Conservation (phyloP, 2,329 filamentous ascomycete species). For the Pseudocercospora vitis region DNA sequence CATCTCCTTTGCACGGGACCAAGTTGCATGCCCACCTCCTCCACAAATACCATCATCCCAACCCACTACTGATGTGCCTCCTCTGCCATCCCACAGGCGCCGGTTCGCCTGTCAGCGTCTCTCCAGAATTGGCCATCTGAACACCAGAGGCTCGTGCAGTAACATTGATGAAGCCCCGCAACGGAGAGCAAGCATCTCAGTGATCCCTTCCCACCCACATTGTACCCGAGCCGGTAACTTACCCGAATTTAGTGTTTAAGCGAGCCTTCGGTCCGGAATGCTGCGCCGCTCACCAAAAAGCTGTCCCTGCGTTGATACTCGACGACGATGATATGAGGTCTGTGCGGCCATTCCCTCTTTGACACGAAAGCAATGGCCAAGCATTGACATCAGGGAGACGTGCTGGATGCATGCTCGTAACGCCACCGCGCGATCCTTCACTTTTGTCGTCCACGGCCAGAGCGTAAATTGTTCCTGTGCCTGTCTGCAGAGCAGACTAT, state of each 20-base stretch:
- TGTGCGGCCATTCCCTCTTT: neutral
- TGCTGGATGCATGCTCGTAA: too few relatives aligned
- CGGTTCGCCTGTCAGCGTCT: neutral
- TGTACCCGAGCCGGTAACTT: slow-evolving; percentile 2
- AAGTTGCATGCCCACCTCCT: too few relatives aligned
- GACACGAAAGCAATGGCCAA: neutral
- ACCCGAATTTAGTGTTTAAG: neutral
- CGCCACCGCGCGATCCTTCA: too few relatives aligned
- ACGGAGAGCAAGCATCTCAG: neutral
- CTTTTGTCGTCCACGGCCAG: too few relatives aligned
- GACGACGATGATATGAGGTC: neutral
- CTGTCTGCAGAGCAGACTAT: too few relatives aligned
- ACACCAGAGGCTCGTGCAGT: slow-evolving; percentile 1
- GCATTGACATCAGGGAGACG: neutral
- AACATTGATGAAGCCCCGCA: slow-evolving; percentile 7
- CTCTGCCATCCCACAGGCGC: too few relatives aligned
- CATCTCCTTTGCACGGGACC: too few relatives aligned
- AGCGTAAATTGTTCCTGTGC: too few relatives aligned
- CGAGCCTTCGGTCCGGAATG: slow-evolving; percentile 2
- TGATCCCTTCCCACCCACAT: neutral
- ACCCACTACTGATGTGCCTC: too few relatives aligned
- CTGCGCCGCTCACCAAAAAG: neutral
- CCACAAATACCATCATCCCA: too few relatives aligned
- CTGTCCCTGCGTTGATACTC: neutral
- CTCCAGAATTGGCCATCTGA: neutral